Base-by-base conservation (phyloP, 2,329 filamentous ascomycete species). In the Plenodomus lindquistii region DNA sequence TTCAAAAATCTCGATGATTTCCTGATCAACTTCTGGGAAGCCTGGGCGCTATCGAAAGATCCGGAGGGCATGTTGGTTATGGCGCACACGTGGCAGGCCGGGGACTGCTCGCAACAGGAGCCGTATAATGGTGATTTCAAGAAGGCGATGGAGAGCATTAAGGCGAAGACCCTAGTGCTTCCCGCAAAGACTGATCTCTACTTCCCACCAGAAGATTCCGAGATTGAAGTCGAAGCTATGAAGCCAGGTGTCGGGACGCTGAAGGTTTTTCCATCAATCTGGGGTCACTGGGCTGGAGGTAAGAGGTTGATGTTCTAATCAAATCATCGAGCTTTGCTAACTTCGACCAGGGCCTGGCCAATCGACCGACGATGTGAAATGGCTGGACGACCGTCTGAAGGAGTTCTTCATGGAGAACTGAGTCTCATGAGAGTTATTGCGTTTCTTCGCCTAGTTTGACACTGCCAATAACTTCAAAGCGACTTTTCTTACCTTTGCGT, bases 191-290 rank as follows among this genome's bases (percentile, higher is more conserved):
- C 87, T 0, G 89, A 93, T 65, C 76, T 93, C 4, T 93, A 93
- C 65, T 93, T 94, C 57, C 87, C 89, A 77, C 87, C 88, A 0
- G 88, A 92, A 60, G 89, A 92, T 57, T 91, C 87, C 0, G 82
- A 88, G 60, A 85, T 86, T 46, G 89, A 94, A 63, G 85, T 92
- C 19, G 67, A 67, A 40, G 81, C 79, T 50, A 87, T 87, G 85
- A 75, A 70, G 22, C 73, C 80, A 2, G 83, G 82, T 0, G 69
- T 86, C 19, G 85, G 83, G 1, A 76, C 77, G 41, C 67, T 85
- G 50, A 70, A 65, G 37, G 61, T 79, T 1, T 80, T 84, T 54
- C 81, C 81, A n/a, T 81, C 77, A 2, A 82, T 87, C 29, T 87
- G 85, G 85, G 84, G 85, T 0, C 85, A 79, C 57, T 79, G 76